Evolutionary conservation across 2,329 filamentous ascomycete genomes (phyloP).

Genomic region (Byssoonygena ceratinophila): DNA sequence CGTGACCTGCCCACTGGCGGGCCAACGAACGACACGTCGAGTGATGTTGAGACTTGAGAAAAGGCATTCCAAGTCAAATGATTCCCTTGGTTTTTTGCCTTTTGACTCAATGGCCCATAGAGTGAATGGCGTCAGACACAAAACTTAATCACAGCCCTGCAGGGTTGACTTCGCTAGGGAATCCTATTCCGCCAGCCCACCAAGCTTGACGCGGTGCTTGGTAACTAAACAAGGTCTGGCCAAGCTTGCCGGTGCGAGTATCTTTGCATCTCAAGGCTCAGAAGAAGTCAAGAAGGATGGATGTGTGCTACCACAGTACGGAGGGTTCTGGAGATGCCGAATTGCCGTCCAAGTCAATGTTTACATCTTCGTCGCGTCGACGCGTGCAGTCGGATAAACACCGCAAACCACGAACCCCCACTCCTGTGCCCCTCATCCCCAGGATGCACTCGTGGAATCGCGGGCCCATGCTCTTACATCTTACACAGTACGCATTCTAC

Average conservation of each 20-base stretch:
- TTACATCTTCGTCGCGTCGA: conserved; percentile 1
- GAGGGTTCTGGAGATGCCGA: not conserved
- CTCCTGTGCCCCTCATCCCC: not conserved
- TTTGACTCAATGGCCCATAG: too few species aligned
- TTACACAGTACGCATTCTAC: too few species aligned
- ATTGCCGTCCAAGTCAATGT: not conserved
- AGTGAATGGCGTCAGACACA: not conserved
- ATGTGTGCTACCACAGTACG: not conserved
- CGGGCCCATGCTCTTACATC: not conserved
- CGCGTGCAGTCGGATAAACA: not conserved
- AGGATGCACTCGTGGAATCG: not conserved
- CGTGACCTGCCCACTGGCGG: not conserved
- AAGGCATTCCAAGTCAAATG: too few species aligned
- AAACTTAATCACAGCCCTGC: conserved; percentile 7
- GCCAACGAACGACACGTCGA: not conserved
- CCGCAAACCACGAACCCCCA: not conserved
- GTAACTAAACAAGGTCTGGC: not conserved
- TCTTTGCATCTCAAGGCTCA: not conserved
- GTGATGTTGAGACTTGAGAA: not conserved
- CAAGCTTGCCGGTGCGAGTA: not conserved
- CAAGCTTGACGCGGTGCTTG: not conserved
- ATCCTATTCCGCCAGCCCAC: conserved; percentile 3
- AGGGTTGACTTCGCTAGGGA: not conserved
- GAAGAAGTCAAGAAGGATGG: not conserved
- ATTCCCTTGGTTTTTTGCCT: too few species aligned